Base-by-base conservation (phyloP, 257 asterid genomes). In the Scutellaria baicalensis region DNA sequence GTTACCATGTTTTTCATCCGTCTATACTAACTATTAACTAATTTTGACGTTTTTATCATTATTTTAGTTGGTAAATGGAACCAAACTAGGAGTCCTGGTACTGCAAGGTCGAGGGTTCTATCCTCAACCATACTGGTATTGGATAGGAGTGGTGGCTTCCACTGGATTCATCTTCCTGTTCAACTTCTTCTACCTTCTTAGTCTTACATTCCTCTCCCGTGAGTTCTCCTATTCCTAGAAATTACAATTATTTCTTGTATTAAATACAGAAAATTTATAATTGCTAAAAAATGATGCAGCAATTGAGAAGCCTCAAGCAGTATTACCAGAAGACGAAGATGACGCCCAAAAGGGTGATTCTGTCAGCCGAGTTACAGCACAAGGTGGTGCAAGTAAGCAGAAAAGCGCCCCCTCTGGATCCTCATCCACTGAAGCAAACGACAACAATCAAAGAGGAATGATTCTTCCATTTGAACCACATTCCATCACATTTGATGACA, bases 401-500 rank as follows among this genome's bases (percentile, higher is more conserved):
- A 66, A 73, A 55, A 80, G 79, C 68, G 45, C 72, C 38, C 59
- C 86, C 7, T 59, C 81, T 20, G 66, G 68, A 42, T 59, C 80
- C 54, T 62, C 78, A 18, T 54, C 78, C 3, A 35, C 9, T 9
- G 86, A 69, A 65, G 73, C 69, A 4, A 38, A 43, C 21, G 78
- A 79, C 59, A 83, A 59, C 17, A 39, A 20, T 59, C 71, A 82
- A 70, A 85, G 58, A 55, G 97, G 97, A 79, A 84, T 91, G 96
- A 79, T 89, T 72, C 97, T 93, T 78, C 98, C 97, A 33, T 93
- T 89, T 56, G 97, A 87, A 70, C 97, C 97, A 0, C 93, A 93
- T 75, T 88, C 90, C 17, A 77, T 93, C 65, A 87, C 97, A 12
- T 93, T 93, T 33, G 90, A 93, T 8, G 80, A 88, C 3, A 42